Evolutionary conservation across 257 asterid species (phyloP).

Genomic region (Ligustrum vulgare): DNA sequence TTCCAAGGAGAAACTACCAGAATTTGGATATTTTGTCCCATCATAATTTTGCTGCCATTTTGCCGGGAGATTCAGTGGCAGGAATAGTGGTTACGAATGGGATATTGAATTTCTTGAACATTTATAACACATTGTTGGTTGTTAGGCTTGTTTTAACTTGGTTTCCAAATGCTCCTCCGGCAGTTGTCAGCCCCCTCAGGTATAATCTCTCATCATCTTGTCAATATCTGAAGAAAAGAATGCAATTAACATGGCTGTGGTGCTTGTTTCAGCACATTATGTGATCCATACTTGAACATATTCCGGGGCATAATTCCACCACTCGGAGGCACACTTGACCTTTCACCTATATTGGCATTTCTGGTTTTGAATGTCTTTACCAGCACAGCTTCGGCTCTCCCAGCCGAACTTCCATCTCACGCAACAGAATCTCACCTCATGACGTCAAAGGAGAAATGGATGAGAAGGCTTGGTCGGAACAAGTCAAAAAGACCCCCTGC

Average conservation of each 20-base stretch:
- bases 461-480: conserved; percentile 53
- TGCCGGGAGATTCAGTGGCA: conserved; percentile 87
- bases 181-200: conserved; percentile 82
- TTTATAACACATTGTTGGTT: conserved; percentile 75
- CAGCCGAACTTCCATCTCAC: conserved; percentile 83
- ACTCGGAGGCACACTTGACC: conserved; percentile 88
- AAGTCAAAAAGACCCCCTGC: conserved; percentile 30
- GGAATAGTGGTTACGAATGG: conserved; percentile 79
- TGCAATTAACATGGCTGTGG: conserved; percentile 21
- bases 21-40: conserved; percentile 30
- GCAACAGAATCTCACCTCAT: conserved; percentile 33
- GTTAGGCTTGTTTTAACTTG: conserved; percentile 86
- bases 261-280: conserved; percentile 67
- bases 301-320: conserved; percentile 96
- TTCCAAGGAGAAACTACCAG: conserved; percentile 38
- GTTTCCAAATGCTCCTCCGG: conserved; percentile 94
- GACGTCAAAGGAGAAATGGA: conserved; percentile 65
- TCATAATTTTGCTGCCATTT: conserved; percentile 72
- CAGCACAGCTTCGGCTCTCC: conserved; percentile 82
- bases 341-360: conserved; percentile 84
- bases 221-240: not conserved
- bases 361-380: conserved; percentile 74
- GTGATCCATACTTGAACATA: conserved; percentile 95
- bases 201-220: conserved; percentile 18
- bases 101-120: conserved; percentile 65